Evolutionary conservation across 495 filamentous ascomycete species (phyloP), one percentile per base, ranked within the genome.

Genomic region (Penicillium coprophilum): DNA sequence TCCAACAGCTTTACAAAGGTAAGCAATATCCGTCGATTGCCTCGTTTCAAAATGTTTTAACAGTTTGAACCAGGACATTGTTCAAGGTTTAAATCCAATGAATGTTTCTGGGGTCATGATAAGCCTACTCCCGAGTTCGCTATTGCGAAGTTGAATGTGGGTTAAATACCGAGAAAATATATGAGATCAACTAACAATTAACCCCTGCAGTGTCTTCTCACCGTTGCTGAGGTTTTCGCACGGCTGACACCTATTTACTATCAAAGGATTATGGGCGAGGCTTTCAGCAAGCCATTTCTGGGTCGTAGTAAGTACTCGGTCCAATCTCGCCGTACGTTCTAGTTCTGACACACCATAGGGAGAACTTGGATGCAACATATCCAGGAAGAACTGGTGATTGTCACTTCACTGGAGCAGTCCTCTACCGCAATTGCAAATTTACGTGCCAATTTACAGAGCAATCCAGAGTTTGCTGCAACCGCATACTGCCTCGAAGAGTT

Each of bases 331-430:
- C n/a, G 0, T 38, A 38, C 34, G 15, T 9, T 38, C n/a, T n/a
- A 38, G 34, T 8, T 28, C 38, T 40, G 7, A 41, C 1, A 49
- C 11, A 13, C 6, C 32, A 17, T 17, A 60, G 57, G 64, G 34
- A 49, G 66, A 53, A 19, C 28, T 2, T 70, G 67, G 67, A 24
- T 69, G 2, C 58, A 66, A 21, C 10, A 30, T 5, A 23, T 66
- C 1, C 39, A 66, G 2, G 50, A 64, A 11, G 50, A 51, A 28
- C 30, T 68, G 0, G 58, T 57, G 3, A 56, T 58, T 19, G 12
- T 70, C n/a, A 56, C 47, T n/a, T 30, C 59, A 6, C 28, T 51
- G 2, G 65, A 66, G 23, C 67, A 70, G 28, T 55, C 45, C 4
- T 3, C 41, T 11, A 23, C n/a, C 12, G 48, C 56, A 6, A 57